phyloP scores from a whole-genome alignment of 805 yeast genomes.

The Metschnikowia colocasiae region DNA sequence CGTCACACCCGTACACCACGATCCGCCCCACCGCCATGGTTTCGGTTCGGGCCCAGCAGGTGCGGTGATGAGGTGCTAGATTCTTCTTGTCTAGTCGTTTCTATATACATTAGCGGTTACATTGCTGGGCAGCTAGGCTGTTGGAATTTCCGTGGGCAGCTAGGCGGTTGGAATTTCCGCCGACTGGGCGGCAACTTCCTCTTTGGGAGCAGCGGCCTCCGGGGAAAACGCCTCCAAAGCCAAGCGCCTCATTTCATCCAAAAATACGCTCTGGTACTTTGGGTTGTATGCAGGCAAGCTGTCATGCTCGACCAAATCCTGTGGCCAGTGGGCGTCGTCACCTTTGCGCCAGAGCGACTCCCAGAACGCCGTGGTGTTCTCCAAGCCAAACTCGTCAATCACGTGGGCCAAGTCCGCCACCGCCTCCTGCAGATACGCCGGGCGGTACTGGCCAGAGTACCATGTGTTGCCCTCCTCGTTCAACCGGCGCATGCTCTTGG shows the following conservation, averaged over 20 bases:
- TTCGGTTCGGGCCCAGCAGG: no score
- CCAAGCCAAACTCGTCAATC: constrained; percentile 57
- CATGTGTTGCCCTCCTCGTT: constrained; percentile 77
- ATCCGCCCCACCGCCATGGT: no score
- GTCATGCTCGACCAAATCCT: constrained; percentile 56
- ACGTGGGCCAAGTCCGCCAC: constrained; percentile 76
- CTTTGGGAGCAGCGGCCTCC: constrained; percentile 13
- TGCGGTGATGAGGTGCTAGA: no score
- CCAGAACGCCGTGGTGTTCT: constrained; percentile 63
- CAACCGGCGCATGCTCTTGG: constrained; percentile 65
- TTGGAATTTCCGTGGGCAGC: no score
- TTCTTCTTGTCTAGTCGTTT: no score
- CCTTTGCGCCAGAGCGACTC: constrained; percentile 88
- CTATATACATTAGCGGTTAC: constrained; percentile 7
- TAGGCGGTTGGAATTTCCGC: neutral
- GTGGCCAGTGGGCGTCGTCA: constrained; percentile 67
- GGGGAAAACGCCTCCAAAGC: constrained; percentile 35
- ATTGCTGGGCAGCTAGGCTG: no score
- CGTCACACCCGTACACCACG: constrained; percentile 3
- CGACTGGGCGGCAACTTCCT: neutral
- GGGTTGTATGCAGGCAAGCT: constrained; percentile 54
- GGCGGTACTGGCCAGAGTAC: constrained; percentile 85
- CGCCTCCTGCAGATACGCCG: constrained; percentile 86
- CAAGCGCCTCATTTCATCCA: constrained; percentile 53
- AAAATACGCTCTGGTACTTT: constrained; percentile 62